phyloP scores from a whole-genome alignment of 768 basidiomycete species.

The Cantharellus cinnabarinus region DNA sequence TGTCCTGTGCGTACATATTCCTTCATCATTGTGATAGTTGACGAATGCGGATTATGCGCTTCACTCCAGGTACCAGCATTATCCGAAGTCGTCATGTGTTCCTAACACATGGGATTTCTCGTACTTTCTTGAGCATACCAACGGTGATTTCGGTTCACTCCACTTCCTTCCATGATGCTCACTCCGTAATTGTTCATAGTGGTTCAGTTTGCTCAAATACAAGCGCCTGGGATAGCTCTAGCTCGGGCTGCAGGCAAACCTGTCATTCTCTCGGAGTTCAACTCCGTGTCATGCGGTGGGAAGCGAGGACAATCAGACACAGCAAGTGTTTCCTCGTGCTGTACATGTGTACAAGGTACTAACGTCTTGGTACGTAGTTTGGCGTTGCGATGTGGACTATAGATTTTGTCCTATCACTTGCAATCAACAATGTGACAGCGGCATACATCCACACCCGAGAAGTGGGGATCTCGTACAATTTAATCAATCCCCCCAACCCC shows the following conservation, averaged over 20 bases:
- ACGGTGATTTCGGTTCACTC: not conserved
- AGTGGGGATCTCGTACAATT: slow-evolving; percentile 8
- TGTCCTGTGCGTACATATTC: slow-evolving; percentile 1
- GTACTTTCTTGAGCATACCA: not conserved
- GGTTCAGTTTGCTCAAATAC: not conserved
- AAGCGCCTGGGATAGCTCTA: slow-evolving; percentile 1
- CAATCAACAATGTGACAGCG: slow-evolving; percentile 3
- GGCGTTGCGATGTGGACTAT: slow-evolving; percentile 8
- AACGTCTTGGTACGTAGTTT: not conserved
- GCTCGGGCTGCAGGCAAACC: slow-evolving; percentile 4
- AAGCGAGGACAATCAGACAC: slow-evolving; percentile 7
- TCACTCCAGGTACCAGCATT: slow-evolving; percentile 8
- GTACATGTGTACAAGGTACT: not conserved
- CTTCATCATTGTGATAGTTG: too few relatives aligned
- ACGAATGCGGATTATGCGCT: not conserved
- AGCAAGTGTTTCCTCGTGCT: not conserved
- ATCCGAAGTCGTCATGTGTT: slow-evolving; percentile 1
- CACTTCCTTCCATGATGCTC: not conserved
- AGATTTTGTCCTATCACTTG: slow-evolving; percentile 8
- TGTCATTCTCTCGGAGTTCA: slow-evolving; percentile 9
- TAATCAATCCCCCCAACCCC: slow-evolving; percentile 7
- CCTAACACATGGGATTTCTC: not conserved
- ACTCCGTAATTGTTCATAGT: not conserved
- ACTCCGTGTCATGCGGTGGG: slow-evolving; percentile 8
- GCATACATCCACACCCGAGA: slow-evolving; percentile 10